Evolutionary conservation across 1,284 basidiomycete species (phyloP).

Genomic region (Malassezia restricta): DNA sequence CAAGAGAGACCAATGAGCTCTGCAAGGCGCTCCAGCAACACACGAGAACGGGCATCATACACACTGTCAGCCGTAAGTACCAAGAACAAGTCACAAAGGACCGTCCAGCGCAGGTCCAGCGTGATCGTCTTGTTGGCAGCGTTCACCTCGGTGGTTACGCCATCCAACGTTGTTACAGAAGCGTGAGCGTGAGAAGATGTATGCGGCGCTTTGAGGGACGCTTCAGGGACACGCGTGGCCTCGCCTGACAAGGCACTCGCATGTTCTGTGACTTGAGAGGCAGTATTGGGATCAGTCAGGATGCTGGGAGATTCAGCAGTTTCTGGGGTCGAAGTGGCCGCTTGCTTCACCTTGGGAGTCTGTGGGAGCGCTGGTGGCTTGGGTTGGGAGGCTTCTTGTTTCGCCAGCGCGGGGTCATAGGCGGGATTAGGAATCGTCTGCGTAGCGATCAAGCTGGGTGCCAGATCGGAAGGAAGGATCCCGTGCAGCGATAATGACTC

Average conservation of each 20-base stretch:
- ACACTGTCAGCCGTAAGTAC: conserved; percentile 44
- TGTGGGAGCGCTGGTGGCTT: not conserved
- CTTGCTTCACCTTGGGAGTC: not conserved
- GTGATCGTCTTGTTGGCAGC: conserved; percentile 39
- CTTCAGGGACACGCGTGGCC: not conserved
- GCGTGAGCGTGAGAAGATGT: conserved; percentile 7
- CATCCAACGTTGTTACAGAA: conserved; percentile 28
- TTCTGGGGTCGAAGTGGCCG: not conserved
- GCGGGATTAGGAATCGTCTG: conserved; percentile 42
- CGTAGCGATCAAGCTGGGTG: conserved; percentile 39
- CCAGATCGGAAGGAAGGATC: conserved; percentile 37
- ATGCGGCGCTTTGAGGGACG: not conserved
- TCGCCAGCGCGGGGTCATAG: conserved; percentile 24
- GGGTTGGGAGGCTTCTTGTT: not conserved
- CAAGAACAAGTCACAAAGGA: conserved; percentile 44
- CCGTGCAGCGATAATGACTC: conserved; percentile 41
- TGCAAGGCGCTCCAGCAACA: conserved; percentile 39
- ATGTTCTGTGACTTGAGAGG: conserved; percentile 23
- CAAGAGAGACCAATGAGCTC: conserved; percentile 36
- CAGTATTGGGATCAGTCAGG: conserved; percentile 35
- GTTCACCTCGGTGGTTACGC: conserved; percentile 41
- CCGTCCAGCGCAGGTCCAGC: conserved; percentile 44
- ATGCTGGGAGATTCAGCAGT: not conserved
- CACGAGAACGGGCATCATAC: conserved; percentile 43
- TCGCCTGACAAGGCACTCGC: conserved; percentile 3